A percentile compares a stretch with the other conserved stretches of the same genome.
phyloP scores from a whole-genome alignment of 1,284 basidiomycete species.

The Fomitiporia mediterranea region DNA sequence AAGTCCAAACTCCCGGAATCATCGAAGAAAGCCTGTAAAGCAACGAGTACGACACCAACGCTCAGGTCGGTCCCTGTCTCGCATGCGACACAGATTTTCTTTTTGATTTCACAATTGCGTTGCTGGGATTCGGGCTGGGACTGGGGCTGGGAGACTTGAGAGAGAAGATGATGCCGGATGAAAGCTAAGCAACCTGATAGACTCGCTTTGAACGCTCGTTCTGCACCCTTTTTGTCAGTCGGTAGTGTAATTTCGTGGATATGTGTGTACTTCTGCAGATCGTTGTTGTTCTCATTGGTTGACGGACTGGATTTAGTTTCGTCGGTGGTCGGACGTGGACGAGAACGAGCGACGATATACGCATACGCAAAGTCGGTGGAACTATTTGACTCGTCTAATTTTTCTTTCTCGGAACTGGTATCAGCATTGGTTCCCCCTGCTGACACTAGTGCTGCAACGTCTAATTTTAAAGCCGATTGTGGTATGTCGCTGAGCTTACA shows the following conservation, averaged over 20 bases:
- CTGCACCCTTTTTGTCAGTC: slow-evolving; percentile 48
- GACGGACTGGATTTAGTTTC: background rate
- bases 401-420: too few relatives aligned
- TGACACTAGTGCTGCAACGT: background rate
- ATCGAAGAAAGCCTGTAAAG: slow-evolving; percentile 55
- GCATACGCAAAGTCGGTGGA: slow-evolving; percentile 24
- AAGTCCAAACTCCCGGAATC: slow-evolving; percentile 39
- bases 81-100: slow-evolving; percentile 56
- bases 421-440: too few relatives aligned
- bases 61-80: slow-evolving; percentile 54
- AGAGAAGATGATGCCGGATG: slow-evolving; percentile 40
- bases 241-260: slow-evolving; percentile 33
- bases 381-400: slow-evolving; percentile 12
- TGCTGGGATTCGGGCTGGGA: slow-evolving; percentile 26
- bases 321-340: background rate
- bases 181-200: slow-evolving; percentile 50
- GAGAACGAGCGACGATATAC: background rate
- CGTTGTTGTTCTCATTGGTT: too few relatives aligned
- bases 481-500: slow-evolving; percentile 31
- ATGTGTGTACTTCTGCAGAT: too few relatives aligned
- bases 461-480: slow-evolving; percentile 7
- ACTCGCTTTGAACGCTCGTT: slow-evolving; percentile 43
- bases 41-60: slow-evolving; percentile 57
- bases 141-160: too few relatives aligned
- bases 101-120: too few relatives aligned